Percentiles rank a stretch among this genome's conserved stretches.
Conservation (phyloP, 768 basidiomycete genomes). For the Xerocomellus chrysenteron region DNA sequence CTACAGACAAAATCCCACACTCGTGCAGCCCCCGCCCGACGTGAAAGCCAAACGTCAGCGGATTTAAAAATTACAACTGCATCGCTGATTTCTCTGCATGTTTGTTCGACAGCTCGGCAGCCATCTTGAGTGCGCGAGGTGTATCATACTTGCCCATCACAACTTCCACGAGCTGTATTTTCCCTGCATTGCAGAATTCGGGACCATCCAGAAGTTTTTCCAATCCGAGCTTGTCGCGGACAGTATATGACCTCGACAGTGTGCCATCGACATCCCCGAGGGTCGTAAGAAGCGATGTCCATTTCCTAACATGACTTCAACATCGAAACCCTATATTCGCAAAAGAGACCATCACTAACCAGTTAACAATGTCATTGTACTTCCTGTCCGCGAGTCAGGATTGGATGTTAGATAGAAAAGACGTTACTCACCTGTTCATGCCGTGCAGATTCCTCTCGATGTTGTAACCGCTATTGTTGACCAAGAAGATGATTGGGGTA, state of each 20-base stretch:
- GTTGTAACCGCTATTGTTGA: conserved; percentile 83
- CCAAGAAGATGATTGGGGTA: conserved; percentile 80
- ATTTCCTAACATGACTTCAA: conserved; percentile 44
- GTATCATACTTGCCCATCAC: conserved; percentile 74
- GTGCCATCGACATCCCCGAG: conserved; percentile 52
- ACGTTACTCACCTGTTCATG: conserved; percentile 42
- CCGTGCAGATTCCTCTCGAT: conserved; percentile 83
- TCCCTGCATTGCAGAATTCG: conserved; percentile 59
- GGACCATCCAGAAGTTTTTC: conserved; percentile 61
- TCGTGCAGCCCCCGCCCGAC: neutral
- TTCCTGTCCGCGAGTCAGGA: conserved; percentile 40
- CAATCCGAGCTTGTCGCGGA: conserved; percentile 66
- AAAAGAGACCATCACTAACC: conserved; percentile 37
- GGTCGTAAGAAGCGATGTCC: conserved; percentile 60
- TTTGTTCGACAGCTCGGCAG: conserved; percentile 38
- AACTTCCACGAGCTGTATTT: conserved; percentile 80
- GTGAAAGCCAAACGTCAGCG: too few species aligned
- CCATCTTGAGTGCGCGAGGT: conserved; percentile 57
- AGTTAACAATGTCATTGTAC: conserved; percentile 86
- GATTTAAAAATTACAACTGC: conserved; percentile 15
- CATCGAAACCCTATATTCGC: neutral
- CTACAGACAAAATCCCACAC: neutral
- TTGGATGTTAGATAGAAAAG: neutral
- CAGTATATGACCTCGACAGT: conserved; percentile 60
- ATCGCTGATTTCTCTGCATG: conserved; percentile 16